Evolutionary conservation across 768 basidiomycete genomes (phyloP).

Genomic region (Crucibulum laeve): DNA sequence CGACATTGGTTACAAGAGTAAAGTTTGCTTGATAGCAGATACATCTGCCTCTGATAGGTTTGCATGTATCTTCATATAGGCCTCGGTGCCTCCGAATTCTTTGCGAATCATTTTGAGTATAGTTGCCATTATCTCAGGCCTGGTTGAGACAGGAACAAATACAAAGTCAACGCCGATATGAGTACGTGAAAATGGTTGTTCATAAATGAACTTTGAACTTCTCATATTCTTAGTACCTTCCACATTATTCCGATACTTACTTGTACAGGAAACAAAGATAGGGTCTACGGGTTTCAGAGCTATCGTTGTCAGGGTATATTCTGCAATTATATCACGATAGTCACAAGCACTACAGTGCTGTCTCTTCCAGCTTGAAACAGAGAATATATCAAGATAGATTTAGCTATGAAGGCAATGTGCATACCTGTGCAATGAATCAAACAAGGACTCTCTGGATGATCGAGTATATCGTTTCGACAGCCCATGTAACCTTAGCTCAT

Average conservation of each 20-base stretch:
- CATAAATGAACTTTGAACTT: conserved; percentile 17
- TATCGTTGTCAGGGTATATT: conserved; percentile 34
- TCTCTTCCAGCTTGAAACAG: conserved; percentile 34
- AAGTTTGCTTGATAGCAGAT: too few species aligned
- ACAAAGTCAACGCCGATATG: background rate
- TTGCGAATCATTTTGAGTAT: conserved; percentile 23
- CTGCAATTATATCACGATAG: conserved; percentile 32
- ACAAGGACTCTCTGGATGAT: conserved; percentile 31
- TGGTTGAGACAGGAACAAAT: conserved; percentile 10
- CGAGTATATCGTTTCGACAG: too few species aligned
- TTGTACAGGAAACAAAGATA: conserved; percentile 23
- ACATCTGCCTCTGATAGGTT: conserved; percentile 14
- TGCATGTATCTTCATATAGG: conserved; percentile 24
- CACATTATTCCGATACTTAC: conserved; percentile 26
- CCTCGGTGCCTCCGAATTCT: conserved; percentile 31
- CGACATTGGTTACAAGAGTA: too few species aligned
- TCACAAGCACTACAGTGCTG: conserved; percentile 33
- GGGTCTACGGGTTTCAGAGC: conserved; percentile 29
- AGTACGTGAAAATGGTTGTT: too few species aligned
- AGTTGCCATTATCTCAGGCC: conserved; percentile 31
- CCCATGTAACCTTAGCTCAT: too few species aligned
- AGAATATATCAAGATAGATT: background rate
- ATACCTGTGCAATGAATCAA: conserved; percentile 41
- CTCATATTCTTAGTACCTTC: conserved; percentile 29
- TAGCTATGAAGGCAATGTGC: background rate